A percentile compares a stretch with the other conserved stretches of the same genome.
Evolutionary conservation across 768 basidiomycete species (phyloP).

Genomic region (Boletus tylopilopsis): DNA sequence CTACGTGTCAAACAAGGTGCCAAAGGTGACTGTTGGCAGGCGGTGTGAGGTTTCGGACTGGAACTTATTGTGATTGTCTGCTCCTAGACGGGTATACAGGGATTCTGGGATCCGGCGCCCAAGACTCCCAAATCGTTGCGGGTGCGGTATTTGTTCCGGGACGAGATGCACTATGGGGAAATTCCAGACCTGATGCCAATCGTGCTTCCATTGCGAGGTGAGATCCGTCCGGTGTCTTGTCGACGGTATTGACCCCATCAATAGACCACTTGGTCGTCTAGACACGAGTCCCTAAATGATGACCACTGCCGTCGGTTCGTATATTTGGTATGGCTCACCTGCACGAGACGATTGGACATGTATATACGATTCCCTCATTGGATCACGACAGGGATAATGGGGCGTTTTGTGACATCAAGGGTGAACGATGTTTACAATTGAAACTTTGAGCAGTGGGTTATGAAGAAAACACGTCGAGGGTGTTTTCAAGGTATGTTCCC

Average conservation of each 20-base stretch:
- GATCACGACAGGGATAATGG: slow-evolving; percentile 13
- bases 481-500: slow-evolving; percentile 6
- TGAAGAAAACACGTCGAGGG: slow-evolving; percentile 25
- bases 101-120: slow-evolving; percentile 86
- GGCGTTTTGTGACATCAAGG: slow-evolving; percentile 13
- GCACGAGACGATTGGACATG: slow-evolving; percentile 8
- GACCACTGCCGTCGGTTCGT: no score
- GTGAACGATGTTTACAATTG: background rate
- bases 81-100: slow-evolving; percentile 64
- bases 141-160: slow-evolving; percentile 75
- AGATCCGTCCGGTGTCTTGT: slow-evolving; percentile 27
- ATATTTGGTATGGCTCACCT: no score
- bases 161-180: slow-evolving; percentile 71
- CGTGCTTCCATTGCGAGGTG: slow-evolving; percentile 74
- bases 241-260: slow-evolving; percentile 6
- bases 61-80: slow-evolving; percentile 5
- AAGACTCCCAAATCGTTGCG: slow-evolving; percentile 65
- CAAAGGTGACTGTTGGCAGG: slow-evolving; percentile 52
- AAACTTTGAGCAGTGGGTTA: slow-evolving; percentile 6
- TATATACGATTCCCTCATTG: slow-evolving; percentile 26
- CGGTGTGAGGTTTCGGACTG: no score
- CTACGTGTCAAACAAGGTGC: slow-evolving; percentile 67
- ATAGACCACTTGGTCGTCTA: slow-evolving; percentile 30
- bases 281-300: no score
- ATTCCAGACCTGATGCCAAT: slow-evolving; percentile 66